Evolutionary conservation across 1,284 basidiomycete species (phyloP).

Genomic region (Apiotrichum gracile): DNA sequence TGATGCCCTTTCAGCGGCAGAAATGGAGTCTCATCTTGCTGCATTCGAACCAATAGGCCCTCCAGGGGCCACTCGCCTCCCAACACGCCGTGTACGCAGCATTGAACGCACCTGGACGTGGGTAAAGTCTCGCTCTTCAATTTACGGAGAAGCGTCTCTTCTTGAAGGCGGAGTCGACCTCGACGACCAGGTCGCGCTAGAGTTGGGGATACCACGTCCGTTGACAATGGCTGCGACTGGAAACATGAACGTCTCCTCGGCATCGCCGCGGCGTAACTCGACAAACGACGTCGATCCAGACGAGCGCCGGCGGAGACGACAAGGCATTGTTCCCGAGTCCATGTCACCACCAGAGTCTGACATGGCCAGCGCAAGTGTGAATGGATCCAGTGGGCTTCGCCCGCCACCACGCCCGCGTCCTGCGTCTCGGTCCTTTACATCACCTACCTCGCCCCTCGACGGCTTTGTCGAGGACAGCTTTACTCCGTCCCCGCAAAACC

Average conservation of each 20-base stretch:
- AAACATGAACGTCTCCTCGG: not conserved
- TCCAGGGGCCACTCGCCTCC: conserved; percentile 13
- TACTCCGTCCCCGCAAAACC: no score
- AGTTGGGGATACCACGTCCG: not conserved
- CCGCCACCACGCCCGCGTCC: conserved; percentile 11
- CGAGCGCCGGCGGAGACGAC: conserved; percentile 11
- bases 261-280: conserved; percentile 1
- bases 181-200: conserved; percentile 2
- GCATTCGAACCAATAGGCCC: conserved; percentile 12
- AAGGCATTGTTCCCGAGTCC: conserved; percentile 12
- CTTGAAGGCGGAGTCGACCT: not conserved
- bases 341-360: no score
- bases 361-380: no score
- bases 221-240: not conserved
- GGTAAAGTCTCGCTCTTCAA: conserved; percentile 18
- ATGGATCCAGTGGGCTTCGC: conserved; percentile 1
- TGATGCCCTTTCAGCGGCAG: conserved; percentile 11
- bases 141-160: conserved; percentile 14
- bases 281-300: conserved; percentile 10
- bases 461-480: no score
- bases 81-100: conserved; percentile 14
- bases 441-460: not conserved
- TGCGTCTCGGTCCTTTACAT: conserved; percentile 1
- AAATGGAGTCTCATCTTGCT: conserved; percentile 17
- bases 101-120: conserved; percentile 19